phyloP scores from a whole-genome alignment of 352 stramenopile genomes.

The Globisporangium middletonii region DNA sequence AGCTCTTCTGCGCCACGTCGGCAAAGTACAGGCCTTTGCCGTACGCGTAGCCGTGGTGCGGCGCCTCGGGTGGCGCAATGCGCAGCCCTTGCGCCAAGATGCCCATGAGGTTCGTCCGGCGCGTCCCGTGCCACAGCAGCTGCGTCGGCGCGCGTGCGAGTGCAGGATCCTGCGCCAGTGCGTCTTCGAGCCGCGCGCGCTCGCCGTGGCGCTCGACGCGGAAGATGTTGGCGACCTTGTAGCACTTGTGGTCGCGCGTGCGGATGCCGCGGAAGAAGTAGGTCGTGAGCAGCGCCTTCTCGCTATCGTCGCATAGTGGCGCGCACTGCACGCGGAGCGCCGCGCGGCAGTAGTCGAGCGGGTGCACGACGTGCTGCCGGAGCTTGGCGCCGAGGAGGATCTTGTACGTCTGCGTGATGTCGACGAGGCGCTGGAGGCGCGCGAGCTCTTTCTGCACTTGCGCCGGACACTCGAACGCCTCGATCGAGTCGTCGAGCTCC shows the following conservation, averaged over 20 bases:
- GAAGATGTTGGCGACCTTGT: slow-evolving; percentile 64
- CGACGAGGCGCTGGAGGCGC: slow-evolving; percentile 47
- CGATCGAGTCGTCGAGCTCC: slow-evolving; percentile 44
- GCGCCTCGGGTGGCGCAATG: slow-evolving; percentile 81
- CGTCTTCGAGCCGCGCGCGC: slow-evolving; percentile 36
- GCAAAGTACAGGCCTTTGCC: slow-evolving; percentile 87
- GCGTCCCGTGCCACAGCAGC: slow-evolving; percentile 84
- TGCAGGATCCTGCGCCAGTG: slow-evolving; percentile 28
- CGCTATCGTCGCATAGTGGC: no score
- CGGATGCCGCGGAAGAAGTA: slow-evolving; percentile 64
- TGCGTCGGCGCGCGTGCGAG: slow-evolving; percentile 36
- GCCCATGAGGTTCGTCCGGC: slow-evolving; percentile 78
- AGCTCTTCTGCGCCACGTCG: slow-evolving; percentile 68
- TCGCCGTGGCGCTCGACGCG: slow-evolving; percentile 58
- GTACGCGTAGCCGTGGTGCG: slow-evolving; percentile 76
- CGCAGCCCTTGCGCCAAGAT: slow-evolving; percentile 81
- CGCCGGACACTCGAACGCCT: slow-evolving; percentile 44
- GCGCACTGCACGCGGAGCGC: slow-evolving; percentile 51
- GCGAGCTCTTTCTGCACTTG: slow-evolving; percentile 68
- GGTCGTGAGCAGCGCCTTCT: slow-evolving; percentile 40
- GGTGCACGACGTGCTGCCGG: slow-evolving; percentile 28
- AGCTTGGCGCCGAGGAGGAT: slow-evolving; percentile 62
- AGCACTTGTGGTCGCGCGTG: slow-evolving; percentile 15
- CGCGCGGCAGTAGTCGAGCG: slow-evolving; percentile 78
- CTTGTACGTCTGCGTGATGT: slow-evolving; percentile 77